Base-by-base conservation (phyloP, 768 basidiomycete species). In the Boletus bicolor region DNA sequence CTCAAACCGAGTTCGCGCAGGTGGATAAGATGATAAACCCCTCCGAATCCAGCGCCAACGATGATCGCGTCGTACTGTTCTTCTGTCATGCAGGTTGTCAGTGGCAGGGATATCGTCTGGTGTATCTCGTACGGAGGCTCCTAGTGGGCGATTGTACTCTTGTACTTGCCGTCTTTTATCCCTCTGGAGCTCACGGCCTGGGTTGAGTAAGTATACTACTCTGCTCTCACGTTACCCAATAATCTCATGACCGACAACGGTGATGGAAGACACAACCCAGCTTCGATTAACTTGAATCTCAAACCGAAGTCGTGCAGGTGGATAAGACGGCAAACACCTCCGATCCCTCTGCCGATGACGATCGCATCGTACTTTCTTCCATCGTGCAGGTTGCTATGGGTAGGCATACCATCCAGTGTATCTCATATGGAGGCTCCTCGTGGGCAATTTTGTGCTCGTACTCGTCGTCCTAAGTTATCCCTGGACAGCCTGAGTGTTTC, bases 51-150 rank as follows among this genome's bases (percentile, higher is more conserved):
- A 2, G n/a, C 44, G 7, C 55, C 55, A 7, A 59, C 32, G 36
- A 59, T 57, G 46, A 57, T 52, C 4, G 47, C 55, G 19, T 59
- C 46, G 19, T 51, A 56, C 5, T 43, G 32, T 12, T 56, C 53
- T 51, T 56, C 54, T 0, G 15, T 14, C 51, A 57, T 59, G 15
- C 2, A 14, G 12, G 10, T 9, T 7, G 17, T 28, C 38, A 26
- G 9, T 32, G 45, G 17, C 17, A n/a, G 37, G 8, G 7, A 38
- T 46, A 15, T 15, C 14, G 26, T 19, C 12, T 0, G n/a, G 28
- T 50, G 28, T 21, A 5, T 21, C 5, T 15, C 5, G 8, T 14
- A 6, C 10, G 24, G 4, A 12, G 38, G 9, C 45, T 47, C 45
- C 4, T 5, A 34, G 21, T 21, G 21, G 6, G n/a, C 9, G 19